Percentiles rank a stretch among this genome's conserved stretches.
phyloP scores from a whole-genome alignment of 2,329 filamentous ascomycete genomes.

The Fonsecaea multimorphosa region DNA sequence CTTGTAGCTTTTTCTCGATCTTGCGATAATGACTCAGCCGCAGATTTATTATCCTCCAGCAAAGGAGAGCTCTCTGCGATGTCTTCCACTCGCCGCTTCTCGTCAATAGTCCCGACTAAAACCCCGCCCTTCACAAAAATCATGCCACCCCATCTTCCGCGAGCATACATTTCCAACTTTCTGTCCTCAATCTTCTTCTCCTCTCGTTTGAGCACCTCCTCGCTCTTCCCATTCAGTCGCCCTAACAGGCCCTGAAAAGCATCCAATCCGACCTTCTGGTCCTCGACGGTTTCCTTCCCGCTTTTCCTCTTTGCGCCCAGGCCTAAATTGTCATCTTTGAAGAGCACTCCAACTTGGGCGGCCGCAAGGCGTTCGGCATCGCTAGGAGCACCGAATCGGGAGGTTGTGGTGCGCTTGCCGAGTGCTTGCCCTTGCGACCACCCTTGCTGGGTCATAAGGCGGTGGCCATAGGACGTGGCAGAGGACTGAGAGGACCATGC shows the following conservation, averaged over 20 bases:
- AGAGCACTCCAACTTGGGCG: constrained; percentile 33
- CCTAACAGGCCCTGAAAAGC: constrained; percentile 86
- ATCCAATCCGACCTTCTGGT: constrained; percentile 80
- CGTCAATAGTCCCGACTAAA: constrained; percentile 59
- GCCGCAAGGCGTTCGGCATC: constrained; percentile 36
- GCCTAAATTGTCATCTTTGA: constrained; percentile 92
- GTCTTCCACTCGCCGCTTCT: constrained; percentile 55
- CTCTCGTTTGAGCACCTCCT: constrained; percentile 73
- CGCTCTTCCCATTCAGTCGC: constrained; percentile 84
- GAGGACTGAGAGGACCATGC: constrained; percentile 85
- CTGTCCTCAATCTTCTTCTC: constrained; percentile 70
- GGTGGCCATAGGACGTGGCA: constrained; percentile 81
- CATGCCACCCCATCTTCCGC: constrained; percentile 78
- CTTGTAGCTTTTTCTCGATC: constrained; percentile 41
- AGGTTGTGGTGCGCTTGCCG: constrained; percentile 74
- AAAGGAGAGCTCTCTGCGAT: constrained; percentile 43
- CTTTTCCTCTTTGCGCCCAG: constrained; percentile 73
- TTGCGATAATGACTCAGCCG: neutral
- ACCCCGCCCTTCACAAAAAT: constrained; percentile 88
- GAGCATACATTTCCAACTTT: constrained; percentile 75
- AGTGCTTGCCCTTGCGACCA: constrained; percentile 87
- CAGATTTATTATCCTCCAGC: constrained; percentile 45
- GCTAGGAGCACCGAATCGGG: constrained; percentile 55
- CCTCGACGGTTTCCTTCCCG: constrained; percentile 65
- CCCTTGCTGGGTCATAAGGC: constrained; percentile 84